Evolutionary conservation across 2,329 filamentous ascomycete genomes (phyloP).

Genomic region (Cladophialophora exuberans): DNA sequence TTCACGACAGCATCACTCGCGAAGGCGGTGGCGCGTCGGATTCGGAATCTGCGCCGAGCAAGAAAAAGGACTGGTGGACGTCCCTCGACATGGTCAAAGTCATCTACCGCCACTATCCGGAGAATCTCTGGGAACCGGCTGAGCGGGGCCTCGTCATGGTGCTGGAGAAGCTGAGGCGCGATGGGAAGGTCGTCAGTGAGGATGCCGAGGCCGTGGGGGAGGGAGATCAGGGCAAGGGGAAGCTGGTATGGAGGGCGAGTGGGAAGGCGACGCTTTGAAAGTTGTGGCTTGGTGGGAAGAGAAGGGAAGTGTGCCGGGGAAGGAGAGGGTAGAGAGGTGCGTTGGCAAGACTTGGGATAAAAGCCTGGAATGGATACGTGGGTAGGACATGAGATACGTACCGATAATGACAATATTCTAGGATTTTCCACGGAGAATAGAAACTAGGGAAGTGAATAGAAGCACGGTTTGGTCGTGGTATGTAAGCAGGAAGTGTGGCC

Average conservation of each 20-base stretch:
- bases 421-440: no score
- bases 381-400: no score
- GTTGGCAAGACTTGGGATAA: no score
- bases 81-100: slow-evolving; percentile 80
- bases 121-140: slow-evolving; percentile 74
- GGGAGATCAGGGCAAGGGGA: not conserved
- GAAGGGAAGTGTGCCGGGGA: not conserved
- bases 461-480: no score
- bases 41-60: slow-evolving; percentile 32
- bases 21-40: slow-evolving; percentile 41
- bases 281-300: not conserved
- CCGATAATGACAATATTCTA: no score
- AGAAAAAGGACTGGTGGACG: slow-evolving; percentile 33
- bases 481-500: no score
- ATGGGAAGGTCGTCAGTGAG: slow-evolving; percentile 64
- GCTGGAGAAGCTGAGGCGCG: slow-evolving; percentile 73
- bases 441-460: no score
- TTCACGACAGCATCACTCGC: slow-evolving; percentile 36
- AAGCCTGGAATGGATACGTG: no score
- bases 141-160: slow-evolving; percentile 77
- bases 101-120: slow-evolving; percentile 80
- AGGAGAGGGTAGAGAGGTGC: not conserved
- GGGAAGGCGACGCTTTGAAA: slow-evolving; percentile 29
- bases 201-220: not conserved
- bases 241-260: slow-evolving; percentile 31